These are phyloP conservation scores for Carpinus viminea DNA, from an alignment of 306 rosid species.

Conservation along the genomic window DNA sequence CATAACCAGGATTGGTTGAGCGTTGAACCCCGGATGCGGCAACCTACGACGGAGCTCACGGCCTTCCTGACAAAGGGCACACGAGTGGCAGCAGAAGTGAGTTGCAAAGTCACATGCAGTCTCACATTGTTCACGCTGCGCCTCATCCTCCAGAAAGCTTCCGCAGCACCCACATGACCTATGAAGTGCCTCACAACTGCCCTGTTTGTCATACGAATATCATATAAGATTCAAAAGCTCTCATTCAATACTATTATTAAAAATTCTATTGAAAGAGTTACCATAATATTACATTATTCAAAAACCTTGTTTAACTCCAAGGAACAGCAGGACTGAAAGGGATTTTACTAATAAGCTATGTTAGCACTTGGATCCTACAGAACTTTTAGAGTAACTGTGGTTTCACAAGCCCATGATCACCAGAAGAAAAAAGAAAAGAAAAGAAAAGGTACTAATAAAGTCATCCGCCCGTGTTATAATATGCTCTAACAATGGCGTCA, in stretches of 20 bases:
- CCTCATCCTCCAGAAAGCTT: slow-evolving; percentile 63
- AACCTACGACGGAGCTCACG: slow-evolving; percentile 92
- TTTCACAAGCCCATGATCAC: not conserved
- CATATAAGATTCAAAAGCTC: not conserved
- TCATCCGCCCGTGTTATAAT: not conserved
- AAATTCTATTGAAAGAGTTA: not conserved
- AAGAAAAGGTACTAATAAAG: not conserved
- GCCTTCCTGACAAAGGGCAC: slow-evolving; percentile 96
- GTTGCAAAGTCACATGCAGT: slow-evolving; percentile 74
- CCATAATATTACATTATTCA: not conserved
- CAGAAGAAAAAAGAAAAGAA: not conserved
- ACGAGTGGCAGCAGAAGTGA: slow-evolving; percentile 79
- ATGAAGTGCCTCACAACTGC: slow-evolving; percentile 65
- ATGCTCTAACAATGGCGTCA: not conserved
- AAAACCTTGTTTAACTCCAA: not conserved
- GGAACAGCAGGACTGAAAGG: not conserved
- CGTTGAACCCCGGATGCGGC: slow-evolving; percentile 89
- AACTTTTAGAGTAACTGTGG: not conserved
- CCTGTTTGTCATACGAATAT: slow-evolving; percentile 49
- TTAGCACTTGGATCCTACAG: not conserved
- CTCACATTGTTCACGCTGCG: slow-evolving; percentile 75
- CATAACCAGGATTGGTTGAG: slow-evolving; percentile 75
- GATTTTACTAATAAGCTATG: not conserved
- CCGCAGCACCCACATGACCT: slow-evolving; percentile 91
- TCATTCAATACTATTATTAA: not conserved